Conservation (phyloP, 2,329 filamentous ascomycete genomes). For the Aspergillus sp. region DNA sequence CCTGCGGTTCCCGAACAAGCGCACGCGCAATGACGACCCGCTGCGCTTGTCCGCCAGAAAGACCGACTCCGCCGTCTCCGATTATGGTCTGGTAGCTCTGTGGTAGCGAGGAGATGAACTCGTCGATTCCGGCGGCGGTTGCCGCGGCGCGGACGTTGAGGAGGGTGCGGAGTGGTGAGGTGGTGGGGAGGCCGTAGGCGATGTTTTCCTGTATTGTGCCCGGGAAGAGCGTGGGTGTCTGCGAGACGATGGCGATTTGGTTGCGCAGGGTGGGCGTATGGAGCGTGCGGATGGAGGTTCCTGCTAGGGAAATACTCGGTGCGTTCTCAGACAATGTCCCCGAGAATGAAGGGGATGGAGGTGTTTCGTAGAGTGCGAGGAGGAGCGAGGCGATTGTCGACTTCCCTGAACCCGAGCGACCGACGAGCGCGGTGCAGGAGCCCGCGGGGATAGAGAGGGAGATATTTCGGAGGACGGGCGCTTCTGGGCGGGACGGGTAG, state of each 20-base stretch:
- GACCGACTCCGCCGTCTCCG: constrained; percentile 73
- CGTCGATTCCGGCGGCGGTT: constrained; percentile 67
- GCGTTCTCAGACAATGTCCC: neutral
- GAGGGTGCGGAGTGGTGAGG: constrained; percentile 55
- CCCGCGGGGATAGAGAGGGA: constrained; percentile 67
- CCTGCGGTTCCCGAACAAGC: constrained; percentile 68
- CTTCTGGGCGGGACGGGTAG: constrained; percentile 65
- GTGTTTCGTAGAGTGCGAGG: constrained; percentile 67
- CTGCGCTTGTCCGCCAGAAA: constrained; percentile 85
- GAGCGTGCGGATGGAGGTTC: constrained; percentile 60
- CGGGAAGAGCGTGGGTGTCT: constrained; percentile 66
- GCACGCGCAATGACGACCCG: constrained; percentile 80
- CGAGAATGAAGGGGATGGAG: constrained; percentile 22
- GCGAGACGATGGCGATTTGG: constrained; percentile 63
- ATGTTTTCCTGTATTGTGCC: constrained; percentile 60
- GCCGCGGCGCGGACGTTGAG: constrained; percentile 59
- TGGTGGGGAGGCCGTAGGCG: constrained; percentile 69
- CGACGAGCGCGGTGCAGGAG: constrained; percentile 77
- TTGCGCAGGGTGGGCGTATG: constrained; percentile 66
- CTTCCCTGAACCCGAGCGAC: constrained; percentile 87
- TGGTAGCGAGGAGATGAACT: constrained; percentile 75
- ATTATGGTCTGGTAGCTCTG: constrained; percentile 72
- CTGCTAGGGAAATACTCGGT: constrained; percentile 57
- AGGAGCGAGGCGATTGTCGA: constrained; percentile 79
- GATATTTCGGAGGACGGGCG: constrained; percentile 65